phyloP scores from a whole-genome alignment of 768 basidiomycete species.

The Pulveroboletus sp. region DNA sequence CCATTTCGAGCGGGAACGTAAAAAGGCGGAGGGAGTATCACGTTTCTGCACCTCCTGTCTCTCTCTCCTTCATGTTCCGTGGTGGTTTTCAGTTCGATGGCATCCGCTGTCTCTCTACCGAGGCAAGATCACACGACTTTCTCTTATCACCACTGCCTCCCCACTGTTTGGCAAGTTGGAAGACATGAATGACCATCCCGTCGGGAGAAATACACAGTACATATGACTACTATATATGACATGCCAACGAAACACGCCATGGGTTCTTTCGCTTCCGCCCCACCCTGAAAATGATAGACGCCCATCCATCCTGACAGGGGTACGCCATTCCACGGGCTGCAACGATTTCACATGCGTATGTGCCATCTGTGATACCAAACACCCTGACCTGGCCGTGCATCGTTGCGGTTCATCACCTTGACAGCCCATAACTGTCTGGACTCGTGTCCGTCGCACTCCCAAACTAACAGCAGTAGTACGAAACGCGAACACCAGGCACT shows the following conservation, averaged over 20 bases:
- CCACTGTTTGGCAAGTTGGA: slow-evolving; percentile 1
- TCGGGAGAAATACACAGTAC: neutral
- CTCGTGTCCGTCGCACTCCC: neutral
- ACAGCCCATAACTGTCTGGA: neutral
- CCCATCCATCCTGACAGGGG: neutral
- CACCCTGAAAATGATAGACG: no score
- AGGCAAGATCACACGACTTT: neutral
- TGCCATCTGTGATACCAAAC: neutral
- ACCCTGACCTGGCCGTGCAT: slow-evolving; percentile 2
- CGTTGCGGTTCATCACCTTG: slow-evolving; percentile 12
- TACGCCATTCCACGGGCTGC: neutral
- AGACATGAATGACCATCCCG: slow-evolving; percentile 16
- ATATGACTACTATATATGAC: neutral
- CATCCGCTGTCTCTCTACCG: neutral
- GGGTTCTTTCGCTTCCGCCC: slow-evolving; percentile 2
- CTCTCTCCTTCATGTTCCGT: neutral
- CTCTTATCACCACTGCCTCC: slow-evolving; percentile 4
- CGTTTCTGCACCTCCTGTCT: neutral
- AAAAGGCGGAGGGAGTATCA: slow-evolving; percentile 12
- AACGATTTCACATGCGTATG: neutral
- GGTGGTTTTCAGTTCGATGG: slow-evolving; percentile 7
- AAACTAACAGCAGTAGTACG: neutral
- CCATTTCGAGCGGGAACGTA: slow-evolving; percentile 12
- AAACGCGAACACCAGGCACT: neutral
- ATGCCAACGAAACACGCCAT: slow-evolving; percentile 1